These are phyloP conservation scores for Hortiboletus flavorubellus DNA, from an alignment of 768 basidiomycete genomes.

Conservation along the genomic window DNA sequence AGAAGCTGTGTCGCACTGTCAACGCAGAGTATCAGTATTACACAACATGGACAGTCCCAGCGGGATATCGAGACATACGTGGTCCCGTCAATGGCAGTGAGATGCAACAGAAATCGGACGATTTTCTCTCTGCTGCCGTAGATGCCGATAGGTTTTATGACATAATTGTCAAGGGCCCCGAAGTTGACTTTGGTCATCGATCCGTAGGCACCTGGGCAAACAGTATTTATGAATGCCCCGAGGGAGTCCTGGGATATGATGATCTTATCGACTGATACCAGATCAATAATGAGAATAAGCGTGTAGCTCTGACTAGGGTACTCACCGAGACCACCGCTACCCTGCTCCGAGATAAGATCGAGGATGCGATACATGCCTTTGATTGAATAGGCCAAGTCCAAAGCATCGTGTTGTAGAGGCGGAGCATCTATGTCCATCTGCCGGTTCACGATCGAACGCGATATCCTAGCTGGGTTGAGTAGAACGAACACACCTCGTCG, in stretches of 20 bases:
- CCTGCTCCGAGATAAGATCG: constrained; percentile 50
- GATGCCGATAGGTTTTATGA: constrained; percentile 50
- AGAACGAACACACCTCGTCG: constrained; percentile 9
- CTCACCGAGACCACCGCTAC: constrained; percentile 51
- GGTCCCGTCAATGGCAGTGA: constrained; percentile 36
- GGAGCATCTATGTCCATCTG: constrained; percentile 20
- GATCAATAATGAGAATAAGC: neutral
- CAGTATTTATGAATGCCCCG: constrained; percentile 42
- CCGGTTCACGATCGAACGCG: neutral
- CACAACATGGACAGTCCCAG: too few relatives aligned
- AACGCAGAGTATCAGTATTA: too few relatives aligned
- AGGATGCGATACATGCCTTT: constrained; percentile 51
- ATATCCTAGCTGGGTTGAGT: neutral
- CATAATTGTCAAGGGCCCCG: constrained; percentile 42
- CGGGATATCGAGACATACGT: constrained; percentile 32
- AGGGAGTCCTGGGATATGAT: constrained; percentile 55
- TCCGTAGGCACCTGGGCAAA: constrained; percentile 49
- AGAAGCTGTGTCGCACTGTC: constrained; percentile 15
- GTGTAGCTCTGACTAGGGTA: neutral
- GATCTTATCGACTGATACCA: constrained; percentile 54
- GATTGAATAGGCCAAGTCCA: constrained; percentile 31
- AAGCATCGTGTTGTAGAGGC: constrained; percentile 5
- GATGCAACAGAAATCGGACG: constrained; percentile 39
- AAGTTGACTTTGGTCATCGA: constrained; percentile 59
- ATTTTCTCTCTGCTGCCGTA: constrained; percentile 56